phyloP scores from a whole-genome alignment of 495 filamentous ascomycete species.

The Penicillium ochrochloron region DNA sequence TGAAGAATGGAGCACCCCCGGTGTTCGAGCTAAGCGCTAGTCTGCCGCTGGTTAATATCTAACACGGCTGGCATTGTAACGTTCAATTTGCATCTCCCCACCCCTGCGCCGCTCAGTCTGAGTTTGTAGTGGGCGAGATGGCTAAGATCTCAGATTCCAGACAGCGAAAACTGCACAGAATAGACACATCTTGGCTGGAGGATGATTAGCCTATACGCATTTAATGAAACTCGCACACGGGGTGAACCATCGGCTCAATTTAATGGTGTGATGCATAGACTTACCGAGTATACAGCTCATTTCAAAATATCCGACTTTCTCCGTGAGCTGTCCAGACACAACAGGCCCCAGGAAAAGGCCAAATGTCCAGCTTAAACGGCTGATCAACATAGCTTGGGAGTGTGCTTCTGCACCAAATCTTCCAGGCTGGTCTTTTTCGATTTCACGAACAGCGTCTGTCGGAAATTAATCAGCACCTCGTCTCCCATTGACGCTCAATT shows the following conservation, averaged over 20 bases:
- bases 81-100: background rate
- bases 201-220: background rate
- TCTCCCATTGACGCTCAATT: no score
- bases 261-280: background rate
- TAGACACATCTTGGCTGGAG: background rate
- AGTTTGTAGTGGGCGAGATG: background rate
- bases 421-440: background rate
- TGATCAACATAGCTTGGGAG: constrained; percentile 4
- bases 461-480: background rate
- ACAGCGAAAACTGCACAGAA: background rate
- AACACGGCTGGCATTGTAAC: background rate
- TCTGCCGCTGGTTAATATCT: background rate
- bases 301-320: constrained; percentile 1
- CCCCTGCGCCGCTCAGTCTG: background rate
- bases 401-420: background rate
- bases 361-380: background rate
- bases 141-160: background rate
- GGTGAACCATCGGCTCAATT: background rate
- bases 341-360: constrained; percentile 1
- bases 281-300: background rate
- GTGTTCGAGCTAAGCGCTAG: background rate
- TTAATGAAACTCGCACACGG: background rate
- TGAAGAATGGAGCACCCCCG: background rate
- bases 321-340: background rate
- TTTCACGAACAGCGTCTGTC: background rate